Evolutionary conservation across 2,329 filamentous ascomycete genomes (phyloP).

Genomic region (Sarocladiaceae sp.): DNA sequence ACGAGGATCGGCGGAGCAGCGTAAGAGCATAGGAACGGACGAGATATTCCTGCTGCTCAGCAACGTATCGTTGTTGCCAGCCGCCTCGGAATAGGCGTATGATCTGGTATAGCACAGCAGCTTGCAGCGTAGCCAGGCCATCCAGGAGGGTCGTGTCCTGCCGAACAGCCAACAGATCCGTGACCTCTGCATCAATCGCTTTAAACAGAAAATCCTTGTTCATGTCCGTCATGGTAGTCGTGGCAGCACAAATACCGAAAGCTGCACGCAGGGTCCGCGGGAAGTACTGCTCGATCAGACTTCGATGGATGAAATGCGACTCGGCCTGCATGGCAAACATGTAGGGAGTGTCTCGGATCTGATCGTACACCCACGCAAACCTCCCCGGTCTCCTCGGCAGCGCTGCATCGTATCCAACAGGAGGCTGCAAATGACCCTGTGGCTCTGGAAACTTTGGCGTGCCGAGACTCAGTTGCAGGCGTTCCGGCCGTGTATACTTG

Average conservation of each 20-base stretch:
- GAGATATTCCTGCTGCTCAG: conserved; percentile 14
- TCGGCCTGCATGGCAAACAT: conserved; percentile 10
- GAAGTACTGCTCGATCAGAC: conserved; percentile 2
- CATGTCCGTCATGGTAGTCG: conserved; percentile 3
- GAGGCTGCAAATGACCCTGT: conserved; percentile 3
- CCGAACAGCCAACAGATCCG: conserved; percentile 11
- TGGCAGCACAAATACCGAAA: conserved; percentile 11
- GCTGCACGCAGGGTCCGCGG: conserved; percentile 11
- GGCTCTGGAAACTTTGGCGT: neutral
- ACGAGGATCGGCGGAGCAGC: conserved; percentile 9
- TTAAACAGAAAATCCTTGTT: conserved; percentile 10
- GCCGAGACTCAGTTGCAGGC: neutral
- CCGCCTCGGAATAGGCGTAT: conserved; percentile 19
- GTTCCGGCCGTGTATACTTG: neutral
- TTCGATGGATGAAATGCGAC: conserved; percentile 12
- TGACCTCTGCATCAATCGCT: conserved; percentile 16
- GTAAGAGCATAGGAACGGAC: conserved; percentile 10
- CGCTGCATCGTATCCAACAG: too few relatives aligned
- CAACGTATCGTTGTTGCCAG: conserved; percentile 16
- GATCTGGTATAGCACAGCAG: conserved; percentile 18
- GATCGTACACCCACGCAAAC: neutral
- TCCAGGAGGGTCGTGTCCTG: conserved; percentile 12
- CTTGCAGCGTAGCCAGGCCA: conserved; percentile 17
- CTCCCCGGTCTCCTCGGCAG: neutral
- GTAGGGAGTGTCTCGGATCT: conserved; percentile 9